Evolutionary conservation across 805 yeast species (phyloP), one percentile per base, ranked within the genome.

Genomic region (Candida sithepensis): DNA sequence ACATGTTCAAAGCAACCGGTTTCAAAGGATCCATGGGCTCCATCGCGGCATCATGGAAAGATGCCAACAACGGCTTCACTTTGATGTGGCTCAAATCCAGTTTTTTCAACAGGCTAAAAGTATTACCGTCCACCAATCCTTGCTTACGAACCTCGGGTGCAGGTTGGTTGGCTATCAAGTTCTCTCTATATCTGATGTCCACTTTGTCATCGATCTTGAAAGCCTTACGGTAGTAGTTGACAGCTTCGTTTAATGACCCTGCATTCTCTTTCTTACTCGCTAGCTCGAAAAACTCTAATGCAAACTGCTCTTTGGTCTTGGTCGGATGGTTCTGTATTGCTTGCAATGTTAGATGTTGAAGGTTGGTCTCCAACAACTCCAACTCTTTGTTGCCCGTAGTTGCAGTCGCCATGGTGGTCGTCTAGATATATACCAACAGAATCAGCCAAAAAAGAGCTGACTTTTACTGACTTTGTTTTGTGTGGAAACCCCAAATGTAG

Each of bases 161-260:
- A 2, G 62, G 61, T 41, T 46, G 46, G 20, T 45, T 51, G 13
- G 50, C 47, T 20, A 75, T 72, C 13, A 79, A 65, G 42, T 74
- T 73, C 52, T 78, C 74, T 43, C 96, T 72, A 63, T 88, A 88
- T 20, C 78, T 64, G 42, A 76, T 67, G 60, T 90, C 96, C 4
- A 90, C 90, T 47, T 74, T 74, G 13, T 59, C 65, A 50, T 67
- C 69, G n/a, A 81, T 64, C 56, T 76, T 81, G 62, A 82, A 77
- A 2, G 97, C 96, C 52, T 75, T 73, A 51, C 95, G 71, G 65
- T 90, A 90, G 53, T 68, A 75, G 42, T 71, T 77, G 23, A 88
- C 81, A 1, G 96, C 96, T 58, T 89, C 96, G n/a, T 87, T 75
- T 79, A 89, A 74, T 51, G 80, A 71, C 0, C 96, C 96, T 43